Conservation (phyloP, 2,329 filamentous ascomycete genomes). For the Penicillium sp. region DNA sequence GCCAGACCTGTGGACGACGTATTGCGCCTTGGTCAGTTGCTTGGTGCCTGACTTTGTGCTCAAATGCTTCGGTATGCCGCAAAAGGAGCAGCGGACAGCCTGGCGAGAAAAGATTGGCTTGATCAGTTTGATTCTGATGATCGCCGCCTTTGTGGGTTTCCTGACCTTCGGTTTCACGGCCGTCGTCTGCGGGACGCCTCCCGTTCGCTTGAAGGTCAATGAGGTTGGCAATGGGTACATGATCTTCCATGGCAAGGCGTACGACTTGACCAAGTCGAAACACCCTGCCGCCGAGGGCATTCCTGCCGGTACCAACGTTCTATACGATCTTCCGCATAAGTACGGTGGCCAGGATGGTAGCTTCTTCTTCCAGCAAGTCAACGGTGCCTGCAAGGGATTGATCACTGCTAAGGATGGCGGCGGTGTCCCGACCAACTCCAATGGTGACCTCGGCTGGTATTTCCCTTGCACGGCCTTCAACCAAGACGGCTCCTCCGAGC, state of each 20-base stretch:
- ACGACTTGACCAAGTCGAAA: constrained; percentile 73
- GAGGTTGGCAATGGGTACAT: constrained; percentile 80
- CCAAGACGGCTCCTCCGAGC: constrained; percentile 81
- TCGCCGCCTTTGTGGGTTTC: constrained; percentile 89
- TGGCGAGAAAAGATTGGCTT: constrained; percentile 99
- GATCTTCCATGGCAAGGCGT: constrained; percentile 94
- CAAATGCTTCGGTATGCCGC: constrained; percentile 79
- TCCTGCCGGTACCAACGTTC: constrained; percentile 71
- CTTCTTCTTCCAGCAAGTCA: constrained; percentile 98
- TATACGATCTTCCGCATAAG: constrained; percentile 81
- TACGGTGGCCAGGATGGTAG: constrained; percentile 90
- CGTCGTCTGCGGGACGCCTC: constrained; percentile 76
- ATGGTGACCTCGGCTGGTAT: constrained; percentile 87
- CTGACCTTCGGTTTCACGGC: constrained; percentile 95
- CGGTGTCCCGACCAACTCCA: constrained; percentile 73
- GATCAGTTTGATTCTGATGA: constrained; percentile 86
- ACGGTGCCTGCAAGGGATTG: constrained; percentile 89
- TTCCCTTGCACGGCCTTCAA: constrained; percentile 92
- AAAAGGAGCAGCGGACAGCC: constrained; percentile 83
- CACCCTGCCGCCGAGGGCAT: constrained; percentile 84
- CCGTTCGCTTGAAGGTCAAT: constrained; percentile 76
- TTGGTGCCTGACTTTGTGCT: constrained; percentile 88
- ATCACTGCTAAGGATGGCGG: constrained; percentile 67
- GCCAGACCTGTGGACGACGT: constrained; percentile 90
- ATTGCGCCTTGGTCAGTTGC: constrained; percentile 91